Percentiles rank a stretch among this genome's conserved stretches.
phyloP scores from a whole-genome alignment of 257 asterid species.

The Gardenia jasminoides region DNA sequence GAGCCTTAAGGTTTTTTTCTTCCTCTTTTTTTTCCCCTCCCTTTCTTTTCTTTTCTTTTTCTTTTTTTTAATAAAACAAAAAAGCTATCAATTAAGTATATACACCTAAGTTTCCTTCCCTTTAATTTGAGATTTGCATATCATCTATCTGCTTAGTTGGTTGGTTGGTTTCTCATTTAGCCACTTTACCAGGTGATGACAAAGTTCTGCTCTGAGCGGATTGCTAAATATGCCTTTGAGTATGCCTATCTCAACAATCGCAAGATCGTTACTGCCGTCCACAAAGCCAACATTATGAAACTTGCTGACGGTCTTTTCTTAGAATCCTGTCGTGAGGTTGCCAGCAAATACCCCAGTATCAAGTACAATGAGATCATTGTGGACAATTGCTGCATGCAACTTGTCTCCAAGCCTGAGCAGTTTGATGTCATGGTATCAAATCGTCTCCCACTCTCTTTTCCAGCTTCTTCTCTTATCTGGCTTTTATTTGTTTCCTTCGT shows the following conservation, averaged over 20 bases:
- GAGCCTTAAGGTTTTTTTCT: slow-evolving; percentile 71
- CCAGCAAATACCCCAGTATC: slow-evolving; percentile 87
- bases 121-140: too few species aligned
- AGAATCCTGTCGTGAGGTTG: slow-evolving; percentile 95
- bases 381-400: slow-evolving; percentile 99
- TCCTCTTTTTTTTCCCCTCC: too few species aligned
- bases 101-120: too few species aligned
- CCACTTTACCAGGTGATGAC: slow-evolving; percentile 72
- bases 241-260: slow-evolving; percentile 97
- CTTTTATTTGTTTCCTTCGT: neutral
- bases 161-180: slow-evolving; percentile 32
- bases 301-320: slow-evolving; percentile 97
- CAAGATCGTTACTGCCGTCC: slow-evolving; percentile 93
- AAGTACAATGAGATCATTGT: slow-evolving; percentile 88
- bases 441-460: slow-evolving; percentile 1
- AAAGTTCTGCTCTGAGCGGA: slow-evolving; percentile 94
- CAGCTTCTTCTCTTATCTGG: neutral
- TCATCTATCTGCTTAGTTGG: too few species aligned
- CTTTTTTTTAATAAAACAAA: too few species aligned
- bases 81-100: too few species aligned
- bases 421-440: slow-evolving; percentile 91
- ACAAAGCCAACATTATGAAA: slow-evolving; percentile 98
- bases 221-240: slow-evolving; percentile 95
- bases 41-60: too few species aligned
- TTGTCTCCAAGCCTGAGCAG: slow-evolving; percentile 98